Evolutionary conservation across 257 asterid species (phyloP), one percentile per base, ranked within the genome.

Genomic region (Solanum boliviense): DNA sequence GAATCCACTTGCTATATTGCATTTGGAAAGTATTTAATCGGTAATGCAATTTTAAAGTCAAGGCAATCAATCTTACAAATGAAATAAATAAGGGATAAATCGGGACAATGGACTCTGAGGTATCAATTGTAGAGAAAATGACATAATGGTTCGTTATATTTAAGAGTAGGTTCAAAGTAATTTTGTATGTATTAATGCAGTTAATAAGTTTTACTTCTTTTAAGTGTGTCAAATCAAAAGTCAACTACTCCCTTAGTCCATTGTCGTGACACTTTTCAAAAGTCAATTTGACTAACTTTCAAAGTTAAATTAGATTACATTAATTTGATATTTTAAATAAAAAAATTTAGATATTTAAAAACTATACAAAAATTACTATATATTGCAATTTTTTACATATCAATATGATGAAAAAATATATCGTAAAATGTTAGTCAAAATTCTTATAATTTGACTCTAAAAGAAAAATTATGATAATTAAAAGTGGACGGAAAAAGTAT

Each of bases 401-500:
- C 21, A 15, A 13, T 46, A 48, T 48, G 20, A 48, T 48, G 58
- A 48, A 16, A 48, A 48, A 48, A 48, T 15, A 15, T 48, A 16
- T 48, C 0, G 9, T 16, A 52, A 52, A 52, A 2, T 52, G 21
- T 52, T 52, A 0, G 8, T 52, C 23, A 52, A 16, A 52, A 16
- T 52, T 52, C 9, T 48, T 52, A 52, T 52, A 15, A 6, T 52
- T 52, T 52, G 23, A 52, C 60, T 52, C 3, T 52, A 2, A 16
- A 48, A 46, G 46, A 3, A 15, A 16, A 15, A 48, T 16, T 6
- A 44, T 44, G 4, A 52, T 52, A 16, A 52, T 16, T 52, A 52
- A 52, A 48, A 52, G 21, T 52, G 23, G 1, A 52, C 1, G 4
- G 0, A 52, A 0, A 0, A 52, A 16, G 3, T 52, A 5, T 52